phyloP scores from a whole-genome alignment of 306 rosid species.

The Vigna hirtella region DNA sequence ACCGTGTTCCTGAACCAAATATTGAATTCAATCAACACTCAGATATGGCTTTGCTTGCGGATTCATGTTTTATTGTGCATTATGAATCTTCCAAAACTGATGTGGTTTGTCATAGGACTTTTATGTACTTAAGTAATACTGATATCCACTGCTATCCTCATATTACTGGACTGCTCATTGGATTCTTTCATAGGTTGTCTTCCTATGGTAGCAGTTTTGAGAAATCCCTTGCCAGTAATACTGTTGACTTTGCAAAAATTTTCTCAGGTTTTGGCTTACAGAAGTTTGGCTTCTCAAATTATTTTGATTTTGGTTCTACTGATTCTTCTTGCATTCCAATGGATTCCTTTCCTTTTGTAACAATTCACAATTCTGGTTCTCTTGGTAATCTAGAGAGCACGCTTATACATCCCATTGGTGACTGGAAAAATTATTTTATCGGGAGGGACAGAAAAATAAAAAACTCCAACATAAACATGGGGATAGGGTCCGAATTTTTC shows the following conservation, averaged over 20 bases:
- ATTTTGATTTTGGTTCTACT: conserved; percentile 64
- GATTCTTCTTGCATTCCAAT: conserved; percentile 78
- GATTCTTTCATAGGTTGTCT: conserved; percentile 64
- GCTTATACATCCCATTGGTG: conserved; percentile 56
- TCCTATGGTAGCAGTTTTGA: conserved; percentile 45
- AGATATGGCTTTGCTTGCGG: conserved; percentile 43
- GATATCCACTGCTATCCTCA: conserved; percentile 87
- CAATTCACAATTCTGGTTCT: conserved; percentile 66
- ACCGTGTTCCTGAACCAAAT: conserved; percentile 46
- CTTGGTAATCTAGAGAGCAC: conserved; percentile 69
- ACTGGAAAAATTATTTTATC: conserved; percentile 78
- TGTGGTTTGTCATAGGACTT: conserved; percentile 45
- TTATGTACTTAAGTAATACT: conserved; percentile 57
- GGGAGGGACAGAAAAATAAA: conserved; percentile 58
- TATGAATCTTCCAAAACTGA: conserved; percentile 60
- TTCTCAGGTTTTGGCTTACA: conserved; percentile 53
- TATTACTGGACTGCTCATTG: conserved; percentile 60
- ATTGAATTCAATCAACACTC: conserved; percentile 51
- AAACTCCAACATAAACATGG: conserved; percentile 45
- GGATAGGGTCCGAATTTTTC: conserved; percentile 47
- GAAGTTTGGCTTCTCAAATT: conserved; percentile 91
- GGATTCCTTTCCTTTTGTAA: conserved; percentile 78
- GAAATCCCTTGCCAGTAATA: conserved; percentile 38
- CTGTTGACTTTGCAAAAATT: conserved; percentile 46
- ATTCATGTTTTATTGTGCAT: conserved; percentile 64